These are phyloP conservation scores for Cerrena zonata DNA, from an alignment of 1,284 basidiomycete species.

Conservation along the genomic window DNA sequence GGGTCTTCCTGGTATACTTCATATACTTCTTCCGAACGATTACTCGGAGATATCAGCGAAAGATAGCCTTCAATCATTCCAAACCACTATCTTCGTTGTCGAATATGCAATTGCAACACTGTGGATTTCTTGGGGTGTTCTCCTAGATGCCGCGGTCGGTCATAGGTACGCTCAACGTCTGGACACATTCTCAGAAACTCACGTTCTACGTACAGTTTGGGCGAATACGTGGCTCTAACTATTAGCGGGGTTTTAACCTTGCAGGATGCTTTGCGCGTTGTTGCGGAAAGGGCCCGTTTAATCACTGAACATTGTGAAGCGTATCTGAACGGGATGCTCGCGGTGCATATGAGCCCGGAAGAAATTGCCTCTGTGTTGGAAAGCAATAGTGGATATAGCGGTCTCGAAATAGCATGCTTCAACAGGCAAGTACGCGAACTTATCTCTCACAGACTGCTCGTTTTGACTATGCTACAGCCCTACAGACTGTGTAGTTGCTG, in stretches of 20 bases:
- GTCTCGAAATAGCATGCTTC: constrained; percentile 51
- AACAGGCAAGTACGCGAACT: constrained; percentile 37
- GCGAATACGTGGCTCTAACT: constrained; percentile 66
- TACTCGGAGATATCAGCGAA: constrained; percentile 16
- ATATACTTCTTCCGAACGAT: constrained; percentile 34
- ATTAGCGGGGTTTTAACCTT: constrained; percentile 50
- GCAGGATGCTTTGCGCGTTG: constrained; percentile 50
- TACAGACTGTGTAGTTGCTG: constrained; percentile 52
- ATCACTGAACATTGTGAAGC: constrained; percentile 45
- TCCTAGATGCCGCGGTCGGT: constrained; percentile 52
- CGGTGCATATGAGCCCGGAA: constrained; percentile 27
- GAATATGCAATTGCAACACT: constrained; percentile 54
- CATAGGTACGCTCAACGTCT: constrained; percentile 53
- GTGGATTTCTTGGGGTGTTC: constrained; percentile 63
- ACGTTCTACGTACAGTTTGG: constrained; percentile 41
- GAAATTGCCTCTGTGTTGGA: neutral
- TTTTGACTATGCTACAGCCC: constrained; percentile 26
- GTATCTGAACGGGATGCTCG: constrained; percentile 53
- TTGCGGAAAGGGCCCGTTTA: constrained; percentile 51
- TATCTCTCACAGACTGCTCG: neutral
- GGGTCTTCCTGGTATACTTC: constrained; percentile 47
- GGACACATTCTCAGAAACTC: too few species aligned
- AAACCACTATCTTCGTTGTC: constrained; percentile 53
- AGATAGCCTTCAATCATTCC: constrained; percentile 43
- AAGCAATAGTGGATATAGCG: constrained; percentile 22